A percentile compares a stretch with the other conserved stretches of the same genome.
Conservation (phyloP, 768 basidiomycete species). For the Imleria badia region DNA sequence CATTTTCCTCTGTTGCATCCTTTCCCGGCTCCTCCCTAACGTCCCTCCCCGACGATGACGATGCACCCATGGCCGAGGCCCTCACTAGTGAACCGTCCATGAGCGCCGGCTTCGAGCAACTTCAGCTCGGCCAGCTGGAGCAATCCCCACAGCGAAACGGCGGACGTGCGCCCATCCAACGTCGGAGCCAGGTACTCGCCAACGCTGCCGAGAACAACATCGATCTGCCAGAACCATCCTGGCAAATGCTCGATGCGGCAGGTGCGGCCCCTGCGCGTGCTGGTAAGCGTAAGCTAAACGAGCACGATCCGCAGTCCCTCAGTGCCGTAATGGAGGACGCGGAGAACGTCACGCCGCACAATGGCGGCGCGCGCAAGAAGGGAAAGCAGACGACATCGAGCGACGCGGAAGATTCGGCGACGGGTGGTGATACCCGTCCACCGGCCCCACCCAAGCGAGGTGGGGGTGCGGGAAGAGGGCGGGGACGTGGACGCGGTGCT, state of each 20-base stretch:
- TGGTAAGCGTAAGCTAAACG: conserved; percentile 40
- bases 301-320: conserved; percentile 25
- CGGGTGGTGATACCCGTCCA: conserved; percentile 7
- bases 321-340: conserved; percentile 26
- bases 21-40: conserved; percentile 20
- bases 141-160: conserved; percentile 9
- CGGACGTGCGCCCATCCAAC: conserved; percentile 37
- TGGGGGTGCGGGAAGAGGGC: conserved; percentile 19
- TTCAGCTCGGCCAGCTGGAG: conserved; percentile 31
- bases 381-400: conserved; percentile 14
- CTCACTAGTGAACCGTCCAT: conserved; percentile 24
- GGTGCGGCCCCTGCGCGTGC: conserved; percentile 26
- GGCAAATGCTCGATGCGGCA: conserved; percentile 49
- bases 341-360: conserved; percentile 7
- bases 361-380: conserved; percentile 24
- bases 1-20: conserved; percentile 10
- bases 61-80: conserved; percentile 16
- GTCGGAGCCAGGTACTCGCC: conserved; percentile 48
- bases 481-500: conserved; percentile 21
- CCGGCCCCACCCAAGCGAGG: conserved; percentile 15
- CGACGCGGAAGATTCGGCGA: conserved; percentile 19
- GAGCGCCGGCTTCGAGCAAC: conserved; percentile 32
- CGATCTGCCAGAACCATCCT: conserved; percentile 50
- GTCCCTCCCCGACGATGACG: conserved; percentile 23
- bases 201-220: conserved; percentile 43